Evolutionary conservation across 164 flowering plant species (phyloP).

Genomic region (Protea cynaroides): DNA sequence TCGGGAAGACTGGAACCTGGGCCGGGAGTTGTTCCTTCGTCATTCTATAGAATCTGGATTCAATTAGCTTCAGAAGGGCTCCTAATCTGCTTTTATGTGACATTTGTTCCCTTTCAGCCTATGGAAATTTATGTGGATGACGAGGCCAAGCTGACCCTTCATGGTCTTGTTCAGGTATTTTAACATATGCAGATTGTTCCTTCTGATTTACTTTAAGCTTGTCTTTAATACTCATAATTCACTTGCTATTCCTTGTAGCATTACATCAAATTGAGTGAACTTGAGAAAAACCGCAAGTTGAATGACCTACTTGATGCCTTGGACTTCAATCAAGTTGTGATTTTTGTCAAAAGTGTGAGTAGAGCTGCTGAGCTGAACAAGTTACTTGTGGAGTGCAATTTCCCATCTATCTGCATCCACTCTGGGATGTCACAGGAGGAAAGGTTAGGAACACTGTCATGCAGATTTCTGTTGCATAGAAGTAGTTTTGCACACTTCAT

Average conservation of each 20-base stretch:
- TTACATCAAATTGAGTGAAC: conserved; percentile 90
- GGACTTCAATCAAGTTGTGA: conserved; percentile 99
- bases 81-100: conserved; percentile 65
- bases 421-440: conserved; percentile 99
- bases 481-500: no score
- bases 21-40: conserved; percentile 34
- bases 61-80: conserved; percentile 51
- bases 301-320: conserved; percentile 97
- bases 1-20: conserved; percentile 34
- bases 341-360: conserved; percentile 89
- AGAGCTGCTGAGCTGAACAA: conserved; percentile 97
- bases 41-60: conserved; percentile 50
- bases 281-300: conserved; percentile 93
- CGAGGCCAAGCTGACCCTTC: conserved; percentile 96
- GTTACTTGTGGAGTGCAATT: conserved; percentile 88
- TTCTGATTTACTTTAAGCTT: not conserved
- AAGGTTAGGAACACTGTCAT: conserved; percentile 37
- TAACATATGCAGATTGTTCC: not conserved
- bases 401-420: conserved; percentile 95
- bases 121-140: conserved; percentile 99
- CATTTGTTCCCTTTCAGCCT: conserved; percentile 89
- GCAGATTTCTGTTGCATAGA: not conserved
- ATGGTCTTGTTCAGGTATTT: conserved; percentile 95
- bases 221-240: not conserved
- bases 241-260: conserved; percentile 40